Base-by-base conservation (phyloP, 2,329 filamentous ascomycete species). In the Diaporthe helianthi region DNA sequence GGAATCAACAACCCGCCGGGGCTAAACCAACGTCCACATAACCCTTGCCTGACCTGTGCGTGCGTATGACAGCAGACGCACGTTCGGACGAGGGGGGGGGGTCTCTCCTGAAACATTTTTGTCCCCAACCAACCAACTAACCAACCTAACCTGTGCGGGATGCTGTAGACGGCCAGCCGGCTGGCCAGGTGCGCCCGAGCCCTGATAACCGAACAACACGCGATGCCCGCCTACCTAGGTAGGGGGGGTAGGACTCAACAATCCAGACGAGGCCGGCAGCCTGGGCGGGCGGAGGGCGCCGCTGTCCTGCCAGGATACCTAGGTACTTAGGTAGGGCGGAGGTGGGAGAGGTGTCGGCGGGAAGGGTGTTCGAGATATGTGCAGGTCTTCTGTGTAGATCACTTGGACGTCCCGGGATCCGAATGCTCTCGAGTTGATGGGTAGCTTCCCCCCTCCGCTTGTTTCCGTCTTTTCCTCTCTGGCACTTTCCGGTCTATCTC, bases 171-270 rank as follows among this genome's bases (percentile, higher is more conserved):
- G 17, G 38, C 38, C 13, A 22, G 44, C 9, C 36, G 12, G 29
- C 41, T 41, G 26, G 41, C 9, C 5, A 46, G 10, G 9, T 22
- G 55, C 31, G 38, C 24, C 54, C 15, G 12, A 12, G 31, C 31
- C 36, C 17, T 47, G 24, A 46, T 31, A n/a, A 24, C 44, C n/a
- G 44, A 63, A 49, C 58, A 49, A 36, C 29, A 31, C 51, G 8
- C 12, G 10, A 22, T 24, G 3, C 58, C 44, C 17, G 19, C 1
- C 41, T 44, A 19, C n/a, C n/a, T n/a, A n/a, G n/a, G n/a, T n/a
- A n/a, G n/a, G n/a, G n/a, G n/a, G 41, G 41, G 41, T 36, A 61
- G 58, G 44, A 15, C 44, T 63, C 58, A 63, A 63, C 58, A 63
- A 63, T 63, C 44, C 58, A 13, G 2, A 26, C 8, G 19, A 13